Evolutionary conservation across 164 flowering plant genomes (phyloP).

Genomic region (grape (Vitis vinifera)): DNA sequence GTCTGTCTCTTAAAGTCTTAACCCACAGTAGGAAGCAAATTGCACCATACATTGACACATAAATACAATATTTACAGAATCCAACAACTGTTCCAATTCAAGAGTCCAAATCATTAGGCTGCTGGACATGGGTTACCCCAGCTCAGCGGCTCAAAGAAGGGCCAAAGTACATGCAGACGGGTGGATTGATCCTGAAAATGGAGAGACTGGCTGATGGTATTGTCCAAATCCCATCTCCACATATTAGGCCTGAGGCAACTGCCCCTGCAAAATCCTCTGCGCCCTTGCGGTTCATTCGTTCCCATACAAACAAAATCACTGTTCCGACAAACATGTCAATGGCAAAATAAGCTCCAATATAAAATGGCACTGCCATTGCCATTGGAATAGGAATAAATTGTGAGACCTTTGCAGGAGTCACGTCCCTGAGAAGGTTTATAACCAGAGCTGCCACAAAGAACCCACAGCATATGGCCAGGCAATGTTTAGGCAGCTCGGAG

Average conservation of each 20-base stretch:
- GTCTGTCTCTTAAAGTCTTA: too few species aligned
- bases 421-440: constrained; percentile 75
- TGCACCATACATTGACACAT: not conserved
- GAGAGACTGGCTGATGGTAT: constrained; percentile 93
- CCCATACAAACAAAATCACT: constrained; percentile 85
- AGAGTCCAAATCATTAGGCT: not conserved
- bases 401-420: constrained; percentile 56
- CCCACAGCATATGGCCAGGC: constrained; percentile 73
- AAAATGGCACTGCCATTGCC: constrained; percentile 97
- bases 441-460: constrained; percentile 74
- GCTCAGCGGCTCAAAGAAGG: constrained; percentile 56
- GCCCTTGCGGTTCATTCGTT: constrained; percentile 59
- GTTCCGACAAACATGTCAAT: constrained; percentile 97
- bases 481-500: constrained; percentile 88
- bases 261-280: constrained; percentile 89
- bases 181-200: constrained; percentile 83
- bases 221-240: constrained; percentile 98
- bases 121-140: not conserved
- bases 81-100: not conserved
- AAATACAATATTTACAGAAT: constrained; percentile 6
- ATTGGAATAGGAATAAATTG: constrained; percentile 86
- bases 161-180: constrained; percentile 93
- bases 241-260: constrained; percentile 93
- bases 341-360: constrained; percentile 95
- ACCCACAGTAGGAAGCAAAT: too few species aligned